Evolutionary conservation across 2,329 filamentous ascomycete genomes (phyloP).

Genomic region (Aspergillus carbonarius): DNA sequence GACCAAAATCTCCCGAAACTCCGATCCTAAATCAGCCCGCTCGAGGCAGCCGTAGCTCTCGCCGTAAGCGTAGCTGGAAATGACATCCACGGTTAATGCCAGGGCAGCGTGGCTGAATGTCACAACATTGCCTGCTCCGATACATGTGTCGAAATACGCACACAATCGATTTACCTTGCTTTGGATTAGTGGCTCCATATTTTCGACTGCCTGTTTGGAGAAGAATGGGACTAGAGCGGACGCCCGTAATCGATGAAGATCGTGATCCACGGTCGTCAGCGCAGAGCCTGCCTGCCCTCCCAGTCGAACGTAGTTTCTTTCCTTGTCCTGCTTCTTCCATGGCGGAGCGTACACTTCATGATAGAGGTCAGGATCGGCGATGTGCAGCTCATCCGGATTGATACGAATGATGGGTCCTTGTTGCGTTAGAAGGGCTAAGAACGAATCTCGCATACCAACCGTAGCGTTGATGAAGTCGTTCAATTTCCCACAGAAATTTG

Average conservation of each 20-base stretch:
- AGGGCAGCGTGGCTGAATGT: background rate
- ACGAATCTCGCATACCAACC: conserved; percentile 18
- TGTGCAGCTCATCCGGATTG: conserved; percentile 35
- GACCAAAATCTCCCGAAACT: background rate
- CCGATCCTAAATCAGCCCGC: background rate
- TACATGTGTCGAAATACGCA: background rate
- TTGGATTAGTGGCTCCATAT: background rate
- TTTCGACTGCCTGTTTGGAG: background rate
- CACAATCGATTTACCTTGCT: background rate
- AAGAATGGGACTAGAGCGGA: background rate
- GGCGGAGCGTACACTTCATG: conserved; percentile 30
- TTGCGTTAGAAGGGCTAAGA: background rate
- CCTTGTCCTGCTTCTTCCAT: conserved; percentile 22
- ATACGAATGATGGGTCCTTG: conserved; percentile 28
- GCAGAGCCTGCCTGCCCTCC: conserved; percentile 16
- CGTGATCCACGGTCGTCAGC: conserved; percentile 37
- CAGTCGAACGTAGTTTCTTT: conserved; percentile 13
- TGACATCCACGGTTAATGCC: background rate
- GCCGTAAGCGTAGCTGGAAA: background rate
- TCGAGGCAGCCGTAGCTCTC: background rate
- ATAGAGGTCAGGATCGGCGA: conserved; percentile 33
- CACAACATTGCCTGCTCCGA: background rate
- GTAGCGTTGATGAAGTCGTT: conserved; percentile 36
- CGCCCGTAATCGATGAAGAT: conserved; percentile 31
- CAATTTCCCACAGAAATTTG: conserved; percentile 34